A percentile compares a stretch with the other conserved stretches of the same genome.
phyloP scores from a whole-genome alignment of 768 basidiomycete species.

The Exsudoporus frostii region DNA sequence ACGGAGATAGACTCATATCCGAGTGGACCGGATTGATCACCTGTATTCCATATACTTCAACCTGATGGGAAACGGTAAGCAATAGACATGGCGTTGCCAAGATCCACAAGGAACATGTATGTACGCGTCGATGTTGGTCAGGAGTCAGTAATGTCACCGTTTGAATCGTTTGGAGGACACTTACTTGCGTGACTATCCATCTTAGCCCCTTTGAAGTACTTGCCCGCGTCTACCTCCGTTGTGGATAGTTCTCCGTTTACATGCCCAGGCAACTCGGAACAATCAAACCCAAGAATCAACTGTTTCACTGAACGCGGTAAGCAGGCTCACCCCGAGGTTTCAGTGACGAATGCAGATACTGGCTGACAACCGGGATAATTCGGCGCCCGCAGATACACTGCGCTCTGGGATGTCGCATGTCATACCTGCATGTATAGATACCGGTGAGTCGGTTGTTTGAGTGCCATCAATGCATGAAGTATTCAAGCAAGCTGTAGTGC shows the following conservation, averaged over 20 bases:
- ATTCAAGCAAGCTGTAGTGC: slow-evolving; percentile 12
- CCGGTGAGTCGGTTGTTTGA: neutral
- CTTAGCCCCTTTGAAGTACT: neutral
- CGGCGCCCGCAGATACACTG: neutral
- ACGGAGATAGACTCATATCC: neutral
- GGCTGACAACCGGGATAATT: neutral
- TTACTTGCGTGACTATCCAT: neutral
- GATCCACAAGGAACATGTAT: neutral
- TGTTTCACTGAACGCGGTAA: too few relatives aligned
- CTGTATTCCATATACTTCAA: neutral
- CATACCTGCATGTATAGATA: neutral
- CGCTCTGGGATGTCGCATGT: neutral
- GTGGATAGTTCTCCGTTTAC: neutral
- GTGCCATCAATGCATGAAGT: too few relatives aligned
- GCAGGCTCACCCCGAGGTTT: neutral
- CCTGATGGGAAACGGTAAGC: neutral
- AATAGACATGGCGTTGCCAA: neutral
- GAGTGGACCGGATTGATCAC: neutral
- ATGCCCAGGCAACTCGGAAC: neutral
- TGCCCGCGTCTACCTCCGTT: neutral
- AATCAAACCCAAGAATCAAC: neutral
- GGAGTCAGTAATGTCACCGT: neutral
- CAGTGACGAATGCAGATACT: too few relatives aligned
- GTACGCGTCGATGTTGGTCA: too few relatives aligned
- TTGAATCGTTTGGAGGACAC: neutral